Evolutionary conservation across 495 filamentous ascomycete species (phyloP), one percentile per base, ranked within the genome.

Genomic region (Extremus antarcticus): DNA sequence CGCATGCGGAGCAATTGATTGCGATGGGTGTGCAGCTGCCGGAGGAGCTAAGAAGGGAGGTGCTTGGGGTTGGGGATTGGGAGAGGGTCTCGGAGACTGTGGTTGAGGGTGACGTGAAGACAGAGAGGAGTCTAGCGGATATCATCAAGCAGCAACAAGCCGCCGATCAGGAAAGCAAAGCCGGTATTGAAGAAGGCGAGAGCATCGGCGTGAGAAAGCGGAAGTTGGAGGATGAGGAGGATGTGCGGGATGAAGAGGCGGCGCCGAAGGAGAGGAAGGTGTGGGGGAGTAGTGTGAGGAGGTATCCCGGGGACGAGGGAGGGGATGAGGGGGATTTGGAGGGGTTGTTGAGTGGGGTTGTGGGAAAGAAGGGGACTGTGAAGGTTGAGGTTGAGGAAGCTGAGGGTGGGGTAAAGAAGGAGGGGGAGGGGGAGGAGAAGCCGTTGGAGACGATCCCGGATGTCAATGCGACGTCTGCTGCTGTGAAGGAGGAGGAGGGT

Each of bases 41-140:
- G 11, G 82, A 89, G 25, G 84, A 91, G 62, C 81, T 82, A 59
- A 74, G 88, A 50, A 69, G 74, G 7, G 85, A 89, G 52, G 82
- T 95, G 81, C 89, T 89, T 3, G 77, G 95, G 73, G 83, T 83
- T n/a, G 88, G 92, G 20, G 86, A 92, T 45, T 99, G 92, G 92
- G 77, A 86, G 63, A 84, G 83, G 7, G 78, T 86, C 0, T 76
- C 78, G 2, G 79, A 83, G 64, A 72, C 60, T 45, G 63, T 76
- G 20, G 66, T 83, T 21, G 63, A 68, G 40, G 56, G 64, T 3
- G 45, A 45, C 10, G 61, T 43, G 7, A 25, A 25, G n/a, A 22
- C 49, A 3, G 39, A 57, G 2, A 43, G 45, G 24, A 50, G 29
- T 35, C 15, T 21, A 25, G 54, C 46, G 7, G 53, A 46, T 16